A percentile compares a stretch with the other conserved stretches of the same genome.
Evolutionary conservation across 352 stramenopile species (phyloP).

Genomic region (Peronospora tabacina): DNA sequence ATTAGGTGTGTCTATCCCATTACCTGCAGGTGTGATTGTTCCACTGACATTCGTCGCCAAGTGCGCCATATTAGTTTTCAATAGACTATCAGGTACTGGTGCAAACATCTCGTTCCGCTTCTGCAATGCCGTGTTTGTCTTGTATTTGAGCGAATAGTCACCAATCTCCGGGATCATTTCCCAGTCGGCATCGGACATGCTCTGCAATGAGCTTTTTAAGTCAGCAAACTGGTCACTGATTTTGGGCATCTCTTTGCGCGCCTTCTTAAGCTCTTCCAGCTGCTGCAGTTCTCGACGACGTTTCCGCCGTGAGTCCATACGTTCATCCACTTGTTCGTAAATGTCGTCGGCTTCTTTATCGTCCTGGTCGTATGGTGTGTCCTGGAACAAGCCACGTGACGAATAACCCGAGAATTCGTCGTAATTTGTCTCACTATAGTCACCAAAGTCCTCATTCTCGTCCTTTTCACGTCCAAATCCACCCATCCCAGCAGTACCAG

Average conservation of each 20-base stretch:
- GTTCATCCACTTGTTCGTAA: constrained; percentile 93
- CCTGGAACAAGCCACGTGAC: constrained; percentile 81
- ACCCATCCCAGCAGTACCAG: constrained; percentile 69
- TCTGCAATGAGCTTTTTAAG: constrained; percentile 90
- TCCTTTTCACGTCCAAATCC: constrained; percentile 82
- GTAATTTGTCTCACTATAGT: constrained; percentile 90
- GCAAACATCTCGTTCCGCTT: constrained; percentile 92
- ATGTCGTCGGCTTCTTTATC: constrained; percentile 95
- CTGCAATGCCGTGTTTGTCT: constrained; percentile 86
- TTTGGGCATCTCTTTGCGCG: constrained; percentile 82
- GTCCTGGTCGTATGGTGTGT: constrained; percentile 93
- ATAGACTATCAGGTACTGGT: constrained; percentile 90
- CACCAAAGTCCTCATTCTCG: constrained; percentile 79
- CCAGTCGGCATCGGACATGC: constrained; percentile 92
- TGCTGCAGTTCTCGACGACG: constrained; percentile 74
- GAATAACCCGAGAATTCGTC: constrained; percentile 88
- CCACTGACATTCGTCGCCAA: constrained; percentile 31
- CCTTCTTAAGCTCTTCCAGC: constrained; percentile 84
- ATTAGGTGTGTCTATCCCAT: constrained; percentile 43
- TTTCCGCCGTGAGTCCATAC: constrained; percentile 91
- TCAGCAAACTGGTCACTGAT: constrained; percentile 97
- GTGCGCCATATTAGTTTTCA: constrained; percentile 51
- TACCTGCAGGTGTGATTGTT: constrained; percentile 39
- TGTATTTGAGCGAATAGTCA: constrained; percentile 92
- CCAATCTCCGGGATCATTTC: constrained; percentile 94